Percentiles rank a stretch among this genome's conserved stretches.
phyloP scores from a whole-genome alignment of 148 eudicot species.

The Cornus suecica region DNA sequence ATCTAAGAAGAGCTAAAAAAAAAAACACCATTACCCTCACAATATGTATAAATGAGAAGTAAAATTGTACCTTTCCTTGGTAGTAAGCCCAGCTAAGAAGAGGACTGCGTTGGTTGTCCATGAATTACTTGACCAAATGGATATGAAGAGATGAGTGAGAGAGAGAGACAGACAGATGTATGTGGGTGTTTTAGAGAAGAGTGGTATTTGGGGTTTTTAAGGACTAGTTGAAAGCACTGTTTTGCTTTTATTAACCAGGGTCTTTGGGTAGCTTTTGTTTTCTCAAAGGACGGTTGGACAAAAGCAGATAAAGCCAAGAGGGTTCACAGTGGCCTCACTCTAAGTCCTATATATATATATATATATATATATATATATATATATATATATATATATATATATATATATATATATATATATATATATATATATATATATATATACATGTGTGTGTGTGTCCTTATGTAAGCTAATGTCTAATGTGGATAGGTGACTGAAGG shows the following conservation, averaged over 20 bases:
- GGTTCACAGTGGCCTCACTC: neutral
- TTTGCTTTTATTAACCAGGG: neutral
- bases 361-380: too few relatives aligned
- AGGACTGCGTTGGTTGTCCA: slow-evolving; percentile 34
- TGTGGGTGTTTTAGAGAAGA: slow-evolving; percentile 9
- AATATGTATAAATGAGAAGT: neutral
- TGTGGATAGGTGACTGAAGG: neutral
- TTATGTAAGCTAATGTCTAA: too few relatives aligned
- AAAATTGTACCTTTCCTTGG: slow-evolving; percentile 38
- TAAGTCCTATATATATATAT: neutral
- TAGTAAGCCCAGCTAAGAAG: slow-evolving; percentile 42
- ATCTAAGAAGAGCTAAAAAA: neutral
- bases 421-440: too few relatives aligned
- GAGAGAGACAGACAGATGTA: slow-evolving; percentile 6
- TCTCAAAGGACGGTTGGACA: slow-evolving; percentile 10
- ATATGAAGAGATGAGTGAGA: slow-evolving; percentile 5
- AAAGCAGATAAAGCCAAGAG: slow-evolving; percentile 26
- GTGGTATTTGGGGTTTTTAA: slow-evolving; percentile 9
- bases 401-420: too few relatives aligned
- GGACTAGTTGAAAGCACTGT: slow-evolving; percentile 3
- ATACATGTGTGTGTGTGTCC: too few relatives aligned
- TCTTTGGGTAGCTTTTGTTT: neutral
- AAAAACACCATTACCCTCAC: neutral
- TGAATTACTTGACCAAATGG: slow-evolving; percentile 6
- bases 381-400: too few relatives aligned